Percentiles rank a stretch among this genome's conserved stretches.
Conservation (phyloP, 2,329 filamentous ascomycete genomes). For the Emergomyces orientalis region DNA sequence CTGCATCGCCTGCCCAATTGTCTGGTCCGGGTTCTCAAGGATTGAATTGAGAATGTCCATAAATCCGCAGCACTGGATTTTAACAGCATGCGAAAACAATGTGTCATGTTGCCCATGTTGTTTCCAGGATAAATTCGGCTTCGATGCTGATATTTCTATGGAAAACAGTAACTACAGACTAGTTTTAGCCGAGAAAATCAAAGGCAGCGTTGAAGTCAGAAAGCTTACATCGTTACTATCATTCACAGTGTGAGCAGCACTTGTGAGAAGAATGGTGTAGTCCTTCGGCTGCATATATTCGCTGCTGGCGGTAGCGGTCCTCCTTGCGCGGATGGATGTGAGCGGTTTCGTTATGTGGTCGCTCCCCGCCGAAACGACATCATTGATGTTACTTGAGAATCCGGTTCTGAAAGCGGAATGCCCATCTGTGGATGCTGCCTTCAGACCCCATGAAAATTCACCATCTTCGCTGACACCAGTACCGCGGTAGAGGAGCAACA, state of each 20-base stretch:
- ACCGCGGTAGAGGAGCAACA: conserved; percentile 12
- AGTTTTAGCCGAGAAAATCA: neutral
- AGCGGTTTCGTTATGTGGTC: conserved; percentile 8
- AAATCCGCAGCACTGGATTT: conserved; percentile 8
- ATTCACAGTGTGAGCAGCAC: neutral
- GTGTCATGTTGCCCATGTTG: conserved; percentile 1
- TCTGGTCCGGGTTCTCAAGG: conserved; percentile 8
- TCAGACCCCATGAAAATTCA: conserved; percentile 7
- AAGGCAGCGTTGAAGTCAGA: neutral
- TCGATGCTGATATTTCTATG: conserved; percentile 1
- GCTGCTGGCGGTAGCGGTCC: neutral
- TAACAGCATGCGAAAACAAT: neutral
- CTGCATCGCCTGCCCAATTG: conserved; percentile 10
- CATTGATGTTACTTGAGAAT: conserved; percentile 4
- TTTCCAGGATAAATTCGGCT: neutral
- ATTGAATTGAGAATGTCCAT: conserved; percentile 14
- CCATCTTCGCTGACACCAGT: conserved; percentile 12
- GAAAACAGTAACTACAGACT: neutral
- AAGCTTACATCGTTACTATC: neutral
- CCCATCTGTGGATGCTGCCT: neutral
- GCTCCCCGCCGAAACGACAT: conserved; percentile 8
- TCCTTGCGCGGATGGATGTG: conserved; percentile 2
- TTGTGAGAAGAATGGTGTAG: neutral
- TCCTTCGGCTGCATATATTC: neutral
- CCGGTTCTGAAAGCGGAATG: neutral